Evolutionary conservation across 192 early-diverging fungal genomes (phyloP).

Genomic region (Coemansia sp.): DNA sequence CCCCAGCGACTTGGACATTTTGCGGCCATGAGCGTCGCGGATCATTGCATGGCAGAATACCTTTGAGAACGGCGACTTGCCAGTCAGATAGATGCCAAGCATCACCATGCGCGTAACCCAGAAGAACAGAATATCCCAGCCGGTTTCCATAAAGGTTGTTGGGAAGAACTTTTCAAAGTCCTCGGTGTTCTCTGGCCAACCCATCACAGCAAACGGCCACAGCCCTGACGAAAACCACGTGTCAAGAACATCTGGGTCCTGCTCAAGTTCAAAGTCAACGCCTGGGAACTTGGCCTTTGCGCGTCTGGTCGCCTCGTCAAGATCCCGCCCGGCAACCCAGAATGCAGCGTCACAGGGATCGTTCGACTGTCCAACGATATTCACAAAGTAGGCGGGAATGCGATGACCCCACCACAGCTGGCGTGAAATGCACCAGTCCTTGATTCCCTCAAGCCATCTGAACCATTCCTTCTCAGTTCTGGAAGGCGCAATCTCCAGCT

Average conservation of each 20-base stretch:
- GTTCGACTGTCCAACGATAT: constrained; percentile 63
- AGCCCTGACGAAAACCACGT: constrained; percentile 99
- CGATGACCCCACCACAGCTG: constrained; percentile 99
- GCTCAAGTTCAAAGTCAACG: constrained; percentile 80
- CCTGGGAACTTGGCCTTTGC: constrained; percentile 82
- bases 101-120: constrained; percentile 99
- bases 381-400: constrained; percentile 93
- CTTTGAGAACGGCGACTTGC: constrained; percentile 91
- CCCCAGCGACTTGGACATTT: constrained; percentile 96
- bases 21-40: constrained; percentile 96
- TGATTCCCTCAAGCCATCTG: constrained; percentile 92
- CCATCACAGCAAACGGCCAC: constrained; percentile 98
- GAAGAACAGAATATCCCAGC: constrained; percentile 99
- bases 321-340: constrained; percentile 88
- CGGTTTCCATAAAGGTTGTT: constrained; percentile 90
- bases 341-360: constrained; percentile 61
- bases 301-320: constrained; percentile 72
- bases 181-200: constrained; percentile 91
- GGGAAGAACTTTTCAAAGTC: constrained; percentile 91
- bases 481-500: constrained; percentile 81
- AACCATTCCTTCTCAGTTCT: constrained; percentile 94
- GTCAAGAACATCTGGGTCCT: constrained; percentile 97
- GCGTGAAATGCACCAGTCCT: constrained; percentile 98
- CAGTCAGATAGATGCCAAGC: constrained; percentile 94
- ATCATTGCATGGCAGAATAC: constrained; percentile 99